Evolutionary conservation across 768 basidiomycete genomes (phyloP).

Genomic region (Cytidiella melzeri): DNA sequence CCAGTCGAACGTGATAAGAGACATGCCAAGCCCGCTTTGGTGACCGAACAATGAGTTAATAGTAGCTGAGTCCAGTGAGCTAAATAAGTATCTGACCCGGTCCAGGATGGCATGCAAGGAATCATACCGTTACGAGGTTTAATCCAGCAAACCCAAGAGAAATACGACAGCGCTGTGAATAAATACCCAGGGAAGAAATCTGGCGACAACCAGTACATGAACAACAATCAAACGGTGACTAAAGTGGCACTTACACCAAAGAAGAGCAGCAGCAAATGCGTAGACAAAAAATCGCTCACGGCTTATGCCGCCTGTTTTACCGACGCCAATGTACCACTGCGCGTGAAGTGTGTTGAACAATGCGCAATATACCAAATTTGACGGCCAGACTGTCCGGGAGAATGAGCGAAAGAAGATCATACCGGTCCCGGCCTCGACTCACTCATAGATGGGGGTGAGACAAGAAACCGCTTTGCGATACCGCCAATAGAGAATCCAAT

Average conservation of each 20-base stretch:
- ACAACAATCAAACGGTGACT: not conserved
- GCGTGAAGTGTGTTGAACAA: conserved; percentile 76
- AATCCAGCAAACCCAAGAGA: conserved; percentile 74
- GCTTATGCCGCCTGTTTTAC: conserved; percentile 53
- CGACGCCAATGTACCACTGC: conserved; percentile 56
- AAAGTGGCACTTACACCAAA: conserved; percentile 41
- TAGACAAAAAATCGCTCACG: conserved; percentile 75
- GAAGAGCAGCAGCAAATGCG: conserved; percentile 47
- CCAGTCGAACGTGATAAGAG: conserved; percentile 79
- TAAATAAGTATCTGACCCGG: too few relatives aligned
- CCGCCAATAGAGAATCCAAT: conserved; percentile 85
- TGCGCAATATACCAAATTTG: conserved; percentile 68
- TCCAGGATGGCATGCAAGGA: not conserved
- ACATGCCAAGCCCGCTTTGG: conserved; percentile 40
- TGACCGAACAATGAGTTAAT: conserved; percentile 65
- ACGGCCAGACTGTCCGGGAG: conserved; percentile 70
- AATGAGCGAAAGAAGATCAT: too few relatives aligned
- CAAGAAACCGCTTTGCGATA: conserved; percentile 68
- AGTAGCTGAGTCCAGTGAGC: conserved; percentile 33
- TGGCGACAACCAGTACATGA: conserved; percentile 15
- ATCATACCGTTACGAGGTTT: conserved; percentile 40
- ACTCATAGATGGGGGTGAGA: conserved; percentile 48
- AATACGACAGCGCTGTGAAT: conserved; percentile 77
- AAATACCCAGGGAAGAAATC: conserved; percentile 70
- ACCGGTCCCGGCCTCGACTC: too few relatives aligned